phyloP scores from a whole-genome alignment of 1,284 basidiomycete species.

The Ganoderma meredithae region DNA sequence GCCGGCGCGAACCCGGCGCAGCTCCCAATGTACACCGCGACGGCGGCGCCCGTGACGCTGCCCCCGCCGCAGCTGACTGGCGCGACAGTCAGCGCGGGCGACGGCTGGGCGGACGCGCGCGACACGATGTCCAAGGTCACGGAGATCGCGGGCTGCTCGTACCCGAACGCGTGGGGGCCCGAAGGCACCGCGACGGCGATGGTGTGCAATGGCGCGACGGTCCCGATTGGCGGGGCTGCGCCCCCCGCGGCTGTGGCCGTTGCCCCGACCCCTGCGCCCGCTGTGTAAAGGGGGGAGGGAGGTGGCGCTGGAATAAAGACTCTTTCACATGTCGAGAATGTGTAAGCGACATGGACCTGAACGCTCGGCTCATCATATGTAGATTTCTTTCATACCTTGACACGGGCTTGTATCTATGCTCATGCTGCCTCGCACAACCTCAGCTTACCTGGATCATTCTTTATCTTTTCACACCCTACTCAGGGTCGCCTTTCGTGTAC shows the following conservation, averaged over 20 bases:
- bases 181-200: constrained; percentile 31
- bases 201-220: constrained; percentile 34
- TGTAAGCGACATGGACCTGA: neutral
- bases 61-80: constrained; percentile 65
- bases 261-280: constrained; percentile 18
- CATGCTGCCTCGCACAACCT: neutral
- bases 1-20: constrained; percentile 51
- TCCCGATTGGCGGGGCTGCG: neutral
- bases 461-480: too few species aligned
- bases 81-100: constrained; percentile 55
- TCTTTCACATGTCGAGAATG: too few species aligned
- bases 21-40: constrained; percentile 73
- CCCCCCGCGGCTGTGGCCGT: constrained; percentile 3
- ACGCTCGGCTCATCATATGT: neutral
- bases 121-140: constrained; percentile 63
- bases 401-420: neutral
- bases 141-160: constrained; percentile 63
- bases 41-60: constrained; percentile 64
- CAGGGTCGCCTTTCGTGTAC: neutral
- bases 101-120: constrained; percentile 73
- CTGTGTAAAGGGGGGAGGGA: constrained; percentile 7
- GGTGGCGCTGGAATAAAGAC: neutral
- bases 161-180: constrained; percentile 69
- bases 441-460: neutral
- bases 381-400: neutral